Conservation (phyloP, 2,329 filamentous ascomycete genomes). For the Ophiostoma quercus region DNA sequence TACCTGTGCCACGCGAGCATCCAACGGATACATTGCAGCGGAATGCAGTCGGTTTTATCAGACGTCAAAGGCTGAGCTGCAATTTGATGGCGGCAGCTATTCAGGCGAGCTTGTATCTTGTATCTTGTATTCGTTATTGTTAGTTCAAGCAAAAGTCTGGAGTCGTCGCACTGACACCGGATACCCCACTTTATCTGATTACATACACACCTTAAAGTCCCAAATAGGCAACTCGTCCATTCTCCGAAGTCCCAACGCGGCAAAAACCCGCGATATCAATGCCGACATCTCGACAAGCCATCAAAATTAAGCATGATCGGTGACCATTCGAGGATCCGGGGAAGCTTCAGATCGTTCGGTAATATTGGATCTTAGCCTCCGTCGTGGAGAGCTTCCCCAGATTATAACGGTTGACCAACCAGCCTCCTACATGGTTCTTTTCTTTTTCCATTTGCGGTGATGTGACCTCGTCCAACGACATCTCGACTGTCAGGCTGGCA, state of each 20-base stretch:
- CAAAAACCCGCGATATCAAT: not conserved
- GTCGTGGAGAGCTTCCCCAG: not conserved
- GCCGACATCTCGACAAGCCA: not conserved
- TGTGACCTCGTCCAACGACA: not conserved
- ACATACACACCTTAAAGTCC: not conserved
- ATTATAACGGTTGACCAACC: not conserved
- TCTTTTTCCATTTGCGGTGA: not conserved
- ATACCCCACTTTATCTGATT: not conserved
- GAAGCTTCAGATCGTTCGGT: not conserved
- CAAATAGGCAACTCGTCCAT: not conserved
- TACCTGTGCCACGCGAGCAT: not conserved
- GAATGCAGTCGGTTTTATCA: not conserved
- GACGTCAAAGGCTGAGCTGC: not conserved
- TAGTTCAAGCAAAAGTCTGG: too few species aligned
- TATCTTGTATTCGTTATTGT: not conserved
- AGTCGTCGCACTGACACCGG: not conserved
- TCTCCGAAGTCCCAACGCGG: not conserved
- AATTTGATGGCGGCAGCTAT: not conserved
- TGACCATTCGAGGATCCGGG: not conserved
- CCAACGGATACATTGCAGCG: constrained; percentile 3
- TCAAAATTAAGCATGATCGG: not conserved
- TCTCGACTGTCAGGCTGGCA: not conserved
- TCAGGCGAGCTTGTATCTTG: not conserved
- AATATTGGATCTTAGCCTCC: not conserved
- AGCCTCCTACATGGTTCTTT: not conserved